Base-by-base conservation (phyloP, 768 basidiomycete genomes). In the Dioszegia aurantiaca region DNA sequence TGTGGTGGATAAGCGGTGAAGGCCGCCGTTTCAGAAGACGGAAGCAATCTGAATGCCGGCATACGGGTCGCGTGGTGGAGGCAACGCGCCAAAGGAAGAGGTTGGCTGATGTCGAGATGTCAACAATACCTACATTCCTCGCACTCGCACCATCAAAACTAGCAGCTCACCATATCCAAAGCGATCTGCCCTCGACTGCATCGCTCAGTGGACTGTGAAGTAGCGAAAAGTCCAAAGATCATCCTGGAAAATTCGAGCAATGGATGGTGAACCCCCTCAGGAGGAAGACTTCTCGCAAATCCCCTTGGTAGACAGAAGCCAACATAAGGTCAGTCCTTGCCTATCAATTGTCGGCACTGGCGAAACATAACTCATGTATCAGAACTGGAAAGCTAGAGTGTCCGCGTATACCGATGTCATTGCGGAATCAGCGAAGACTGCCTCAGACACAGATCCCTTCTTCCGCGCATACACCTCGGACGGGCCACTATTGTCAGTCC, bases 341-440 rank as follows among this genome's bases (percentile, higher is more conserved):
- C n/a, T 33, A 33, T 2, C 19, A 40, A 16, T 14, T 10, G 9
- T 6, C 2, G 17, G 19, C 2, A 6, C 24, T n/a, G 52, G 54
- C 3, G 14, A 37, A 12, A 42, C 5, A 48, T n/a, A 19, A 36
- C 52, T 54, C 12, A 55, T 46, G n/a, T 23, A 12, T n/a, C 52
- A 80, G 83, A 94, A 94, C 76, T 99, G 95, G 95, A 98, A 98
- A 79, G 95, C 95, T 58, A 86, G 95, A 66, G 84, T 94, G 69
- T 90, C 85, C 76, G 95, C 84, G 61, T 99, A 98, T 77, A 88
- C 90, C 73, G 78, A 87, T 21, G 84, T 98, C 63, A 84, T 87
- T 80, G 87, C 88, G 78, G 86, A 83, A 58, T 95, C 95, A 76
- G 85, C 86, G 71, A 87, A 84, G 42, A 91, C 92, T 47, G 87